Percentiles rank a stretch among this genome's conserved stretches.
Evolutionary conservation across 2,329 filamentous ascomycete species (phyloP).

Genomic region (Tympanopsis confertula): DNA sequence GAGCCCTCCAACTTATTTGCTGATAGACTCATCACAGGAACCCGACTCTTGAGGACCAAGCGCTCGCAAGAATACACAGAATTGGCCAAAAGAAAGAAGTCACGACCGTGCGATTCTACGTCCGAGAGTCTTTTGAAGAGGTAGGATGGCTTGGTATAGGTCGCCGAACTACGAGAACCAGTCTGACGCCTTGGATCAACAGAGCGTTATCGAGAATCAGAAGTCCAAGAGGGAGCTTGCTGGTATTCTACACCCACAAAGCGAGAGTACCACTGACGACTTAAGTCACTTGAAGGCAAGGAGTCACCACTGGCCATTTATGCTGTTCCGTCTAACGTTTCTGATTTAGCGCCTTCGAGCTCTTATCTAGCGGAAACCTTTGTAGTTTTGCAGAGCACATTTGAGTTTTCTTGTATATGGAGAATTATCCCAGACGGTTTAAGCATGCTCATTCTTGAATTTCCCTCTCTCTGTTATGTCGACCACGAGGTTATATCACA

Average conservation of each 20-base stretch:
- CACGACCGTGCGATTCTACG: slow-evolving; percentile 22
- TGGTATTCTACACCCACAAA: slow-evolving; percentile 4
- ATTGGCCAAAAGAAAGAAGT: slow-evolving; percentile 22
- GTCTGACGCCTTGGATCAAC: background rate
- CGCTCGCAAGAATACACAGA: slow-evolving; percentile 23
- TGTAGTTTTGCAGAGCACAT: too few species aligned
- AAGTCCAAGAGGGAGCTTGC: slow-evolving; percentile 7
- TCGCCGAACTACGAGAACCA: background rate
- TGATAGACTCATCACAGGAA: slow-evolving; percentile 22
- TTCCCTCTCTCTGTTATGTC: too few species aligned
- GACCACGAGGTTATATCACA: too few species aligned
- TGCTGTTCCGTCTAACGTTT: too few species aligned
- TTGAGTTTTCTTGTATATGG: too few species aligned
- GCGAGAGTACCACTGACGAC: slow-evolving; percentile 2
- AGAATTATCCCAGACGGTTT: too few species aligned
- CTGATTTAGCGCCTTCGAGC: too few species aligned
- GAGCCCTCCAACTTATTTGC: too few species aligned
- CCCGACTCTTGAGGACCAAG: slow-evolving; percentile 29
- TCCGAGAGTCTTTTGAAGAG: slow-evolving; percentile 25
- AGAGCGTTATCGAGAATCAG: slow-evolving; percentile 10
- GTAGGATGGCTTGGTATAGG: slow-evolving; percentile 5
- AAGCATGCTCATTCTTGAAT: too few species aligned
- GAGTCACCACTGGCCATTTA: background rate
- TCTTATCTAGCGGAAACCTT: too few species aligned
- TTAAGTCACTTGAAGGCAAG: slow-evolving; percentile 2